These are phyloP conservation scores for Cryptosporidium tyzzeri DNA, from an alignment of 169 alveolate genomes.

Conservation along the genomic window DNA sequence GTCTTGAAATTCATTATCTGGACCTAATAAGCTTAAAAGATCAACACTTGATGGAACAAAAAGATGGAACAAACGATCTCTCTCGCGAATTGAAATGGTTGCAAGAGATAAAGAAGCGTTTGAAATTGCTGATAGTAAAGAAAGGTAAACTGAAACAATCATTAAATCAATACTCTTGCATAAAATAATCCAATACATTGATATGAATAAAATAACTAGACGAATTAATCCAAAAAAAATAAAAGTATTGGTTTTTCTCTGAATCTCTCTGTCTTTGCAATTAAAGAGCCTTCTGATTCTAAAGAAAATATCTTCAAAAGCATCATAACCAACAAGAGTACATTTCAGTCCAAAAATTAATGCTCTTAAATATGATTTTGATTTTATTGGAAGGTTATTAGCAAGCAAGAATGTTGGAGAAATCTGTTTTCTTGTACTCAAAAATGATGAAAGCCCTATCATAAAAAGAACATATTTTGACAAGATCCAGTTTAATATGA, in stretches of 20 bases:
- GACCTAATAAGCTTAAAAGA: not conserved
- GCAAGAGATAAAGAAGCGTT: slow-evolving; percentile 47
- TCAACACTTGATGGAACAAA: slow-evolving; percentile 53
- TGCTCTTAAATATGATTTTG: slow-evolving; percentile 1
- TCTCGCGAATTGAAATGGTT: slow-evolving; percentile 42
- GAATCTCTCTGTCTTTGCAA: not conserved
- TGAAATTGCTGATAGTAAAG: slow-evolving; percentile 32
- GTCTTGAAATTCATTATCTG: not conserved
- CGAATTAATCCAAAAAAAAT: not conserved
- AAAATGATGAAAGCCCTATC: not conserved
- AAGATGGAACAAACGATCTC: slow-evolving; percentile 52
- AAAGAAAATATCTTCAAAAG: slow-evolving; percentile 36
- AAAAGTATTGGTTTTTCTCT: slow-evolving; percentile 13
- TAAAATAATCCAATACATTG: slow-evolving; percentile 34
- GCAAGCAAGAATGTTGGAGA: slow-evolving; percentile 46
- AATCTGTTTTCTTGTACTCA: slow-evolving; percentile 12
- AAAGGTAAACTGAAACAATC: slow-evolving; percentile 23
- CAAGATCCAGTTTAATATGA: not conserved
- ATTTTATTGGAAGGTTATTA: slow-evolving; percentile 47
- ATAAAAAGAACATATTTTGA: not conserved
- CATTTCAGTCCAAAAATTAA: slow-evolving; percentile 35
- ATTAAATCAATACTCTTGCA: slow-evolving; percentile 29
- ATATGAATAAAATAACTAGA: not conserved
- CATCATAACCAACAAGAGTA: slow-evolving; percentile 55
- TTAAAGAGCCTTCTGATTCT: not conserved